Evolutionary conservation across 2,329 filamentous ascomycete species (phyloP).

Genomic region (Trichoderma polysporum): DNA sequence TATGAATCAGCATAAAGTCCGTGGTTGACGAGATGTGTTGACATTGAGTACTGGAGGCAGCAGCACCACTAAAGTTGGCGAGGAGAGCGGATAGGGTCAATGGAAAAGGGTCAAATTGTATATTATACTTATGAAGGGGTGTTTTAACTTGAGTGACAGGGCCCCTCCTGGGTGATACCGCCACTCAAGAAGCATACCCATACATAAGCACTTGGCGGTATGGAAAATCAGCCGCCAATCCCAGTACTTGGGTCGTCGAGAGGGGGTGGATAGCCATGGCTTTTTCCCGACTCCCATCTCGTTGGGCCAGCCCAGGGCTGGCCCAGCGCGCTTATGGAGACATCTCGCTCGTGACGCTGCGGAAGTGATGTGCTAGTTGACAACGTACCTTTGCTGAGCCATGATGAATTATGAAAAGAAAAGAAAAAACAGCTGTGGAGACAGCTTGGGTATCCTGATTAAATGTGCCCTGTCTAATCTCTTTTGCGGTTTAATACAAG

Average conservation of each 20-base stretch:
- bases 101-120: conserved; percentile 18
- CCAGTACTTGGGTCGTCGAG: conserved; percentile 13
- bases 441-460: conserved; percentile 19
- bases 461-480: conserved; percentile 5
- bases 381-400: conserved; percentile 36
- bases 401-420: conserved; percentile 28
- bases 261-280: neutral
- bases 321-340: conserved; percentile 16
- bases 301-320: conserved; percentile 6
- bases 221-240: neutral
- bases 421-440: neutral
- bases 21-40: neutral
- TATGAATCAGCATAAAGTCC: conserved; percentile 20
- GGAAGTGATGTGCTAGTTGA: neutral
- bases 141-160: conserved; percentile 16
- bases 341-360: conserved; percentile 2
- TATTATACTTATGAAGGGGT: conserved; percentile 18
- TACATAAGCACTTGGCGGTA: conserved; percentile 18
- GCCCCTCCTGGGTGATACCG: conserved; percentile 13
- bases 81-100: neutral
- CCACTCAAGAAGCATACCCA: conserved; percentile 17
- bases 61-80: neutral
- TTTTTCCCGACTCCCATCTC: conserved; percentile 11
- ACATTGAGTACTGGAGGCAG: neutral
- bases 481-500: conserved; percentile 8